Evolutionary conservation across 306 rosid species (phyloP), one percentile per base, ranked within the genome.

Genomic region (Sphenostylis stenocarpa): DNA sequence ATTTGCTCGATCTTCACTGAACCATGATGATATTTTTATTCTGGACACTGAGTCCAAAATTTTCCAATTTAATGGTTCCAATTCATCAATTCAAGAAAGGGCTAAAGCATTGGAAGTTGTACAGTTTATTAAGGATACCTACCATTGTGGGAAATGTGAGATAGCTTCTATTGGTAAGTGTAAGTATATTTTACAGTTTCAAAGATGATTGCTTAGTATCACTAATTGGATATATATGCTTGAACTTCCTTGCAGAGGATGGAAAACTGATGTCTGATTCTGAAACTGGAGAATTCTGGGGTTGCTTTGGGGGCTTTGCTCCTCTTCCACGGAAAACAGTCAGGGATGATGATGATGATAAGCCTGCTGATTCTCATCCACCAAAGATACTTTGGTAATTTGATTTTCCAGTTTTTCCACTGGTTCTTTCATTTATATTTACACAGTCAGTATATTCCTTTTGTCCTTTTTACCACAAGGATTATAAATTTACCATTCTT

Each of bases 181-280:
- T 76, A 39, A 48, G 52, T 70, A 31, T 41, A 75, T 73, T 78
- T 16, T n/a, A 41, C 28, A 57, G 44, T 70, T 36, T 75, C 47
- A 34, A 19, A 67, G 48, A 28, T 43, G 70, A 80, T 81, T 76
- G 58, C 62, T 77, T 64, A 41, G 67, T 65, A 58, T 74, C 65
- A 31, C 44, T 77, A 79, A 81, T 69, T 84, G 79, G 69, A 83
- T 87, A 45, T 63, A 20, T 76, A 51, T 67, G 48, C 77, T 53
- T 89, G 55, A 65, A 64, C 70, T 73, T 70, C 73, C 61, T 21
- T 83, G 76, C 76, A 96, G 99, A 96, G 96, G 99, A 96, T 81
- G 99, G 99, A 77, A 96, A 82, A 88, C 76, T 96, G 88, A 96
- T 96, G 99, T 88, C 99, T 61, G 99, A 96, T 90, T 76, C 94